phyloP scores from a whole-genome alignment of 2,329 filamentous ascomycete species.

The Pseudogymnoascus sp. region DNA sequence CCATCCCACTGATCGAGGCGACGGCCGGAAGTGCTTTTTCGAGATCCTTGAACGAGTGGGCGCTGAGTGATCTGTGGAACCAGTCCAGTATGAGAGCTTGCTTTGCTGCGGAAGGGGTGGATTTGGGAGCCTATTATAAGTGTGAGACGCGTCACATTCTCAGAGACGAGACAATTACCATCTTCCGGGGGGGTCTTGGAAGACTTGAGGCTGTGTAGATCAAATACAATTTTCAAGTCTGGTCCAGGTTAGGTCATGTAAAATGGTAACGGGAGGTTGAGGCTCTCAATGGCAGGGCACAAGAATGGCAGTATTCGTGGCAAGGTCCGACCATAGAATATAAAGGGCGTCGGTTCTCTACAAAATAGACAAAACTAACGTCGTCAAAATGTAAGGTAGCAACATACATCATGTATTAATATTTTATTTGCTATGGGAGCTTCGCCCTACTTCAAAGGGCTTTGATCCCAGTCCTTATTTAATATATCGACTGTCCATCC shows the following conservation, averaged over 20 bases:
- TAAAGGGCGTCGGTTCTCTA: neutral
- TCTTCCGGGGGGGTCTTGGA: neutral
- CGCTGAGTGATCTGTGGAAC: conserved; percentile 53
- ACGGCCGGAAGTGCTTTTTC: conserved; percentile 57
- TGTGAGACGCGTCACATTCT: neutral
- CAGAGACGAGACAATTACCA: neutral
- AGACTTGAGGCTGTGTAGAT: neutral
- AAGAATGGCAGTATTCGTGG: neutral
- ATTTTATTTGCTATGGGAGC: neutral
- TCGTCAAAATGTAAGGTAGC: neutral
- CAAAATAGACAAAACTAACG: neutral
- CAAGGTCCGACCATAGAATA: neutral
- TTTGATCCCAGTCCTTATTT: neutral
- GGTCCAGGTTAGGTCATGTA: neutral
- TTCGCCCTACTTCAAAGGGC: neutral
- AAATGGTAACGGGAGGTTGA: neutral
- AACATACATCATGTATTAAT: neutral
- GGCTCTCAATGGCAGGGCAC: neutral
- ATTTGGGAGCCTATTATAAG: conserved; percentile 42
- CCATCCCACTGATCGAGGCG: conserved; percentile 59
- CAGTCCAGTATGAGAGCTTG: conserved; percentile 51
- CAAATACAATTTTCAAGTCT: neutral
- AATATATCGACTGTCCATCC: neutral
- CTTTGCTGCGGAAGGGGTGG: conserved; percentile 51
- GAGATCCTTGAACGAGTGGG: conserved; percentile 61